Evolutionary conservation across 257 asterid species (phyloP).

Genomic region (Eustoma russellianum): DNA sequence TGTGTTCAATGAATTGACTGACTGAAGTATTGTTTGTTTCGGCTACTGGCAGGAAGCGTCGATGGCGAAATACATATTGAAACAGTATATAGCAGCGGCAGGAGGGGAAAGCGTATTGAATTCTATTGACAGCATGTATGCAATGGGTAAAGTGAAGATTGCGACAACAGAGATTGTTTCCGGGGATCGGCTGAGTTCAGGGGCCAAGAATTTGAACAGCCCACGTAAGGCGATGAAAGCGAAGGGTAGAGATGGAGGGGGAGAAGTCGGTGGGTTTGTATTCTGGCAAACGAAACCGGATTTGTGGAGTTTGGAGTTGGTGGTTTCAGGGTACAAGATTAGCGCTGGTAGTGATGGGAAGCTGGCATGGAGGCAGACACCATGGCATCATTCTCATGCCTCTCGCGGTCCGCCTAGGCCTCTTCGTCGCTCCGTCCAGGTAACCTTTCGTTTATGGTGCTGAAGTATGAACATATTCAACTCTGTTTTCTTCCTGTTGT

Average conservation of each 20-base stretch:
- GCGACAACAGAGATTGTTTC: conserved; percentile 58
- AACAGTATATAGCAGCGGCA: conserved; percentile 81
- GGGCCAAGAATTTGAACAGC: background rate
- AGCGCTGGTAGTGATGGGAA: conserved; percentile 92
- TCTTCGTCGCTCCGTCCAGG: conserved; percentile 88
- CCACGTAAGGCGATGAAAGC: conserved; percentile 29
- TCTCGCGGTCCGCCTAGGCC: conserved; percentile 95
- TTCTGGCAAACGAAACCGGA: conserved; percentile 86
- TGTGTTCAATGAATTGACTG: too few relatives aligned
- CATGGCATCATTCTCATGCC: conserved; percentile 88
- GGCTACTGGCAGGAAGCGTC: conserved; percentile 51
- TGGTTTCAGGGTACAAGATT: conserved; percentile 70
- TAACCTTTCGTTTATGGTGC: background rate
- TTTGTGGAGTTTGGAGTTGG: conserved; percentile 80
- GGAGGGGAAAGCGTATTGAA: conserved; percentile 81
- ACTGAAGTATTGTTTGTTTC: background rate
- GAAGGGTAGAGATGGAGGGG: conserved; percentile 40
- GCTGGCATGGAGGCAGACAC: conserved; percentile 91
- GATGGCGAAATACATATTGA: conserved; percentile 88
- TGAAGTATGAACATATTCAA: too few relatives aligned
- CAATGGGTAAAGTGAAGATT: conserved; percentile 90
- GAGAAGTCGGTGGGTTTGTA: conserved; percentile 84
- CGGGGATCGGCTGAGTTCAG: conserved; percentile 37
- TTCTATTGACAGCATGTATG: conserved; percentile 68
- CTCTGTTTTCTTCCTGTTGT: too few relatives aligned